Evolutionary conservation across 1,139 yeast genomes (phyloP), one percentile per base, ranked within the genome.

Genomic region (Trichomonascaceae sp.): DNA sequence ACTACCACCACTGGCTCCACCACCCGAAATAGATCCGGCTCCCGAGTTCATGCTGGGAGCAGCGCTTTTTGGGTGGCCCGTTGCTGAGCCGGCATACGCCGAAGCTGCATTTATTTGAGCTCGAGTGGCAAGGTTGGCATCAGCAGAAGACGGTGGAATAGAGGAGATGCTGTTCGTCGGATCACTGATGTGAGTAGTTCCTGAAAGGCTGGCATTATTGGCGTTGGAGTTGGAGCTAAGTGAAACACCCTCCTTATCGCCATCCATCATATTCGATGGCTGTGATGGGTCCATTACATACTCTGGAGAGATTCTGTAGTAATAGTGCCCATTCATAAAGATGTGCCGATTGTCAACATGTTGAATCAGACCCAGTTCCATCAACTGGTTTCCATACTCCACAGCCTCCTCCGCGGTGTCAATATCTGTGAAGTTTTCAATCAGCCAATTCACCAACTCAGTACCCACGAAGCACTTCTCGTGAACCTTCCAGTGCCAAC

Each of bases 241-340:
- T 8, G 23, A 8, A 6, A 20, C 23, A 8, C 9, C 26, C n/a
- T n/a, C n/a, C n/a, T n/a, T n/a, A n/a, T n/a, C n/a, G n/a, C n/a
- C n/a, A n/a, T n/a, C n/a, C n/a, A n/a, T n/a, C n/a, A 8, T 36
- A 31, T 1, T 25, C 30, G 23, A 16, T 17, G 2, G 25, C 32
- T 17, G n/a, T n/a, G n/a, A n/a, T 8, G 23, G 23, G 9, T 45
- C 37, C 14, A 38, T 35, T 9, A 62, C 56, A 46, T 68, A 78
- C 29, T 76, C 77, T 1, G 70, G 71, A 27, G 69, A 69, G 35
- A 87, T 56, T 44, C 74, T 78, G 51, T 89, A 89, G 52, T 87
- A 87, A 52, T 85, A 89, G 51, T 89, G 87, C 0, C 98, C 98
- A 58, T 87, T 94, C 35, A 85, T 59, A 42, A 89, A 81, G 2